Conservation (phyloP, 2,329 filamentous ascomycete species). For the Drechslera avenae region DNA sequence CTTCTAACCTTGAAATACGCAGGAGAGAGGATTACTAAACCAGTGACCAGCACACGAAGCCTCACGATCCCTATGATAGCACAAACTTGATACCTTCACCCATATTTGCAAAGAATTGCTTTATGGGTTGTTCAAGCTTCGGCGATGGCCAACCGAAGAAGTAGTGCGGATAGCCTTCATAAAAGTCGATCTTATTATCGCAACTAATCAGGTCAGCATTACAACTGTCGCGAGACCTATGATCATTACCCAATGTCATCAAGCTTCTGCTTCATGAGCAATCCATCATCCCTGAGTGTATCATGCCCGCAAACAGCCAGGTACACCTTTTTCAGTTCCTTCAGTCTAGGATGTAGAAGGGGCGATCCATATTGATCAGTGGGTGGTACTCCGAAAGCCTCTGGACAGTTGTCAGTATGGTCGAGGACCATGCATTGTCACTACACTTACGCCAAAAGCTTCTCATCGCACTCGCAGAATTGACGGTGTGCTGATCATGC, state of each 20-base stretch:
- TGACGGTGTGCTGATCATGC: constrained; percentile 46
- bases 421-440: too few species aligned
- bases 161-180: constrained; percentile 46
- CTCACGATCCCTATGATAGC: constrained; percentile 5
- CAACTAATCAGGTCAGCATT: constrained; percentile 32
- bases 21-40: too few species aligned
- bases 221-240: fast-evolving
- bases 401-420: neutral
- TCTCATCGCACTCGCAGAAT: constrained; percentile 43
- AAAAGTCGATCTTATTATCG: constrained; percentile 38
- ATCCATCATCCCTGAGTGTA: constrained; percentile 44
- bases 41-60: too few species aligned
- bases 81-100: constrained; percentile 33
- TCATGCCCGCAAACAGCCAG: constrained; percentile 40
- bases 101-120: constrained; percentile 32
- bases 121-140: constrained; percentile 30
- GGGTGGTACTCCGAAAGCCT: constrained; percentile 37
- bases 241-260: constrained; percentile 30
- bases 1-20: too few species aligned
- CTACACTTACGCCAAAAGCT: constrained; percentile 35
- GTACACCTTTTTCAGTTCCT: constrained; percentile 41
- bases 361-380: constrained; percentile 42
- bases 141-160: constrained; percentile 46
- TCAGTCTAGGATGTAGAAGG: constrained; percentile 37
- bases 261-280: constrained; percentile 39